These are phyloP conservation scores for Pythium phragmiticola DNA, from an alignment of 352 stramenopile genomes.

Conservation along the genomic window DNA sequence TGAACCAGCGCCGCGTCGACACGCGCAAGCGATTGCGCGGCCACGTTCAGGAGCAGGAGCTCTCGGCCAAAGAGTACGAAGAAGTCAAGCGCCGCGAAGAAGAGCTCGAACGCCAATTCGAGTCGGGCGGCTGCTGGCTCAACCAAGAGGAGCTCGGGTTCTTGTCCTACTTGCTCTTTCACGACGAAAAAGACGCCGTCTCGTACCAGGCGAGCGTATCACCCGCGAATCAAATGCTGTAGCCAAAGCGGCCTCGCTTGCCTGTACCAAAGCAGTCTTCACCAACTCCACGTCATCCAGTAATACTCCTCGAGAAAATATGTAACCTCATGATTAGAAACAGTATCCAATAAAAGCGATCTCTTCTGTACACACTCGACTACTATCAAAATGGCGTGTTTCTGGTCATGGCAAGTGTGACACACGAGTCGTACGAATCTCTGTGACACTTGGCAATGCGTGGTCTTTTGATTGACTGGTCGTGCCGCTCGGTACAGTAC, in stretches of 20 bases:
- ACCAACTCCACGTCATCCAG: no score
- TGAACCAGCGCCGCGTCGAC: slow-evolving; percentile 60
- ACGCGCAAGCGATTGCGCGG: slow-evolving; percentile 20
- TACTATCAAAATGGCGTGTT: no score
- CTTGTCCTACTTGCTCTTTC: slow-evolving; percentile 17
- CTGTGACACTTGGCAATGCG: no score
- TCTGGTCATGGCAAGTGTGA: no score
- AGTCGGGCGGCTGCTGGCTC: slow-evolving; percentile 18
- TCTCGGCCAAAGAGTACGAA: slow-evolving; percentile 22
- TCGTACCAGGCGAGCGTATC: background rate
- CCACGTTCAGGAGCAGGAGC: slow-evolving; percentile 17
- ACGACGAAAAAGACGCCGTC: slow-evolving; percentile 7
- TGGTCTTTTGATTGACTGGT: no score
- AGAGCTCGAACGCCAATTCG: slow-evolving; percentile 20
- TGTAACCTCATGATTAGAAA: no score
- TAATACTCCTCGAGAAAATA: no score
- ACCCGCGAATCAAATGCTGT: slow-evolving; percentile 3
- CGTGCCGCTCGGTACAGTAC: no score
- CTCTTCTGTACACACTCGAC: no score
- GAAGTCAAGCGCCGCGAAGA: slow-evolving; percentile 21
- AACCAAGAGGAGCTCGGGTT: slow-evolving; percentile 23
- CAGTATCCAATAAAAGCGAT: no score
- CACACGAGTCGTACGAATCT: no score
- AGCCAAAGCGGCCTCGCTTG: background rate
- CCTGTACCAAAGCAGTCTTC: no score